Evolutionary conservation across 257 asterid genomes (phyloP), one percentile per base, ranked within the genome.

Genomic region (Scutellaria barbata): DNA sequence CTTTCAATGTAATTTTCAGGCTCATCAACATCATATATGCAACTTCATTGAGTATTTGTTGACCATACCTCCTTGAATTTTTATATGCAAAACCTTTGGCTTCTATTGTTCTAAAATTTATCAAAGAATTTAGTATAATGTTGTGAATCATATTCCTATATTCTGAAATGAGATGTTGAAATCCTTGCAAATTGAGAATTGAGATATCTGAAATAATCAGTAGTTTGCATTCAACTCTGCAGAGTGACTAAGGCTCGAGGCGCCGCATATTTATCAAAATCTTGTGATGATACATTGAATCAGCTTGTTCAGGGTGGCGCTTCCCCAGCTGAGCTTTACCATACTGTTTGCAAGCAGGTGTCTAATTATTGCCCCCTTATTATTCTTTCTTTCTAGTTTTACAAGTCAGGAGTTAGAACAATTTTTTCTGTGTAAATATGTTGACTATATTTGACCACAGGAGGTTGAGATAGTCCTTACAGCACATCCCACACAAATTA

Each of bases 401-500:
- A 45, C n/a, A 2, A 58, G 12, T 10, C 17, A 71, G 30, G 51
- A 20, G 70, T 51, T 33, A 17, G 17, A 55, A 35, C 4, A 41
- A 5, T 2, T 53, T 59, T 22, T 17, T 22, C 33, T 52, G 56
- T 41, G 25, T 51, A 59, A 33, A 17, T 68, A 66, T 62, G 51
- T 48, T 75, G 73, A 55, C 16, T 74, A 30, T 40, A 43, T 76
- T 47, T 71, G 45, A 0, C 52, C 54, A 53, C 89, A 94, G 99
- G 96, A 74, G 72, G 96, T 94, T 77, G 99, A 89, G 87, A 91
- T 94, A 85, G 99, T 94, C 74, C 96, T 94, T 76, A 94, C 99
- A 56, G 99, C 99, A 66, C 99, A 94, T 71, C 99, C 99, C 50
- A 94, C 99, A 3, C 99, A 94, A 79, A 94, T 94, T 68, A 91